Conservation (phyloP, 1,139 yeast species). For the Yamadazyma sp. region DNA sequence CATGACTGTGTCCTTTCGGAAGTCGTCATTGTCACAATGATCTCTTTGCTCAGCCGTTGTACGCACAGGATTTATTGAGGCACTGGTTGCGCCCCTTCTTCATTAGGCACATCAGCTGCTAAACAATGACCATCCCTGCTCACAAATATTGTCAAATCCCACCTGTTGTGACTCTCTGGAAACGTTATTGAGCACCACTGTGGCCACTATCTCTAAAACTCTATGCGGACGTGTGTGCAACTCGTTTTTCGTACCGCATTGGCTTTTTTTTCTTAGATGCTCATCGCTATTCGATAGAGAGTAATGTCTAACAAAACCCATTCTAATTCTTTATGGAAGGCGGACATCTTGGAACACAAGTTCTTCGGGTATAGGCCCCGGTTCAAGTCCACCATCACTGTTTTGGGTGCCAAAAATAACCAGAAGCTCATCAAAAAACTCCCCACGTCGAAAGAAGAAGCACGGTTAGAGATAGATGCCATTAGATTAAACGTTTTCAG, state of each 20-base stretch:
- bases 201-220: no score
- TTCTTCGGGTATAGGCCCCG: conserved; percentile 48
- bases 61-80: no score
- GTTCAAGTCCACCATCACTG: conserved; percentile 51
- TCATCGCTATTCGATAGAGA: conserved; percentile 7
- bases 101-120: no score
- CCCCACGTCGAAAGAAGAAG: conserved; percentile 39
- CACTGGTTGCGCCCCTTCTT: no score
- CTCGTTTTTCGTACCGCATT: not conserved
- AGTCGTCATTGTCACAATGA: not conserved
- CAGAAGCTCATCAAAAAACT: conserved; percentile 43
- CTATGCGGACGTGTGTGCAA: not conserved
- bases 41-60: not conserved
- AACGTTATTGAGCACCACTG: no score
- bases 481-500: conserved; percentile 48
- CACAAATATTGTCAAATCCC: no score
- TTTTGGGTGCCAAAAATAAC: conserved; percentile 49
- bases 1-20: not conserved
- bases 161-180: no score
- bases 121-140: no score
- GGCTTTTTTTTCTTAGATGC: conserved; percentile 7
- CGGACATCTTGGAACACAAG: conserved; percentile 53
- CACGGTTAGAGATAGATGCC: conserved; percentile 41
- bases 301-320: conserved; percentile 1
- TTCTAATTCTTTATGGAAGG: conserved; percentile 39